Percentiles rank a stretch among this genome's conserved stretches.
phyloP scores from a whole-genome alignment of 148 eudicot species.

The Rhododendron kiyosumense region DNA sequence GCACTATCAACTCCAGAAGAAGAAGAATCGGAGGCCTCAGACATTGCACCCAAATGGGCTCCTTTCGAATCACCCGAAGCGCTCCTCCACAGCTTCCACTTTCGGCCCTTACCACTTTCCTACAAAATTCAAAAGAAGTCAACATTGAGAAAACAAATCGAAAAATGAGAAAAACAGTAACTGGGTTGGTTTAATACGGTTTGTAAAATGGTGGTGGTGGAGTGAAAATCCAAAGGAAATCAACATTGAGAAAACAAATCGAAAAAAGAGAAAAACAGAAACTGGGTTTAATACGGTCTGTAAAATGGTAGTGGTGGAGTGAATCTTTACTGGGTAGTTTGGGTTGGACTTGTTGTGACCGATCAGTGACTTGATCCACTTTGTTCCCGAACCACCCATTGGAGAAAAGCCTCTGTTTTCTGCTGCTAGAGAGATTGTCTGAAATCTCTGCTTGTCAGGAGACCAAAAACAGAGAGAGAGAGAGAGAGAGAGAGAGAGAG shows the following conservation, averaged over 20 bases:
- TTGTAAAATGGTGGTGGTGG: not conserved
- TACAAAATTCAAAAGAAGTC: constrained; percentile 9
- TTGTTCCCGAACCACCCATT: constrained; percentile 73
- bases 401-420: not conserved
- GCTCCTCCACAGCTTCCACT: constrained; percentile 83
- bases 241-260: not conserved
- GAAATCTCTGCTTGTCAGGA: not conserved
- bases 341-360: constrained; percentile 46
- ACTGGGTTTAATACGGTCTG: not conserved
- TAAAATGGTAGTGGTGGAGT: not conserved
- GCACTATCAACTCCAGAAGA: constrained; percentile 27
- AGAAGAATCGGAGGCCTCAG: constrained; percentile 36
- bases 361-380: constrained; percentile 71
- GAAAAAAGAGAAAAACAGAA: not conserved
- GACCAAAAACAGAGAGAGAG: not conserved
- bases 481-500: not conserved
- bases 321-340: constrained; percentile 38
- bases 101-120: constrained; percentile 59
- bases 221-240: not conserved
- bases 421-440: not conserved
- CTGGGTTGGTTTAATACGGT: not conserved
- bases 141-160: not conserved
- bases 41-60: constrained; percentile 20
- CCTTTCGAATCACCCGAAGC: constrained; percentile 32
- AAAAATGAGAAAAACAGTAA: not conserved